Conservation (phyloP, 1,284 basidiomycete species). For the Ustilago loliicola region DNA sequence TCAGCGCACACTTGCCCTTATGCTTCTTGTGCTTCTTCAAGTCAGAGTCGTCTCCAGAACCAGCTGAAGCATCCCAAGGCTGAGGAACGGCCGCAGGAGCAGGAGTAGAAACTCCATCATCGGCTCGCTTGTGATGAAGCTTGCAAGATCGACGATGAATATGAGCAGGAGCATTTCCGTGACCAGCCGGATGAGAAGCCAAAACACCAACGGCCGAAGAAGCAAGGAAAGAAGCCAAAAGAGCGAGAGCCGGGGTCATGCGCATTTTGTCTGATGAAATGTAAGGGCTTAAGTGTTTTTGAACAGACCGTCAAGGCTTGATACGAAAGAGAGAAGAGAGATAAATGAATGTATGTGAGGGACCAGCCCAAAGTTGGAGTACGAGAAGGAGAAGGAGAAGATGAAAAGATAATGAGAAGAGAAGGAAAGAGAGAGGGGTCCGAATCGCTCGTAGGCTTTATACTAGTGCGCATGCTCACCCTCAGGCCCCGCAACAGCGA, state of each 20-base stretch:
- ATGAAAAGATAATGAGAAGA: not conserved
- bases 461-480: not conserved
- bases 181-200: not conserved
- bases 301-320: slow-evolving; percentile 8
- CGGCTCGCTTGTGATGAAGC: slow-evolving; percentile 4
- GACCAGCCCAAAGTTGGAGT: slow-evolving; percentile 28
- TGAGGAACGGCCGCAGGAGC: not conserved
- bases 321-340: not conserved
- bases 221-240: slow-evolving; percentile 30
- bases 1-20: slow-evolving; percentile 23
- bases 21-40: slow-evolving; percentile 31
- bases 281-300: too few relatives aligned
- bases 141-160: slow-evolving; percentile 13
- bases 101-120: not conserved
- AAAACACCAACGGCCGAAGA: slow-evolving; percentile 17
- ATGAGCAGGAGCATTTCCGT: not conserved
- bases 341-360: slow-evolving; percentile 24
- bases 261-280: slow-evolving; percentile 26
- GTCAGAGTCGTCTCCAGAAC: not conserved
- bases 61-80: not conserved
- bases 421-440: not conserved
- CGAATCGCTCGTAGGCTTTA: not conserved
- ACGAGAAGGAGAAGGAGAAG: not conserved
- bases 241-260: slow-evolving; percentile 25
- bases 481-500: not conserved